phyloP scores from a whole-genome alignment of 2,329 filamentous ascomycete species.

The Penicillium italicum region DNA sequence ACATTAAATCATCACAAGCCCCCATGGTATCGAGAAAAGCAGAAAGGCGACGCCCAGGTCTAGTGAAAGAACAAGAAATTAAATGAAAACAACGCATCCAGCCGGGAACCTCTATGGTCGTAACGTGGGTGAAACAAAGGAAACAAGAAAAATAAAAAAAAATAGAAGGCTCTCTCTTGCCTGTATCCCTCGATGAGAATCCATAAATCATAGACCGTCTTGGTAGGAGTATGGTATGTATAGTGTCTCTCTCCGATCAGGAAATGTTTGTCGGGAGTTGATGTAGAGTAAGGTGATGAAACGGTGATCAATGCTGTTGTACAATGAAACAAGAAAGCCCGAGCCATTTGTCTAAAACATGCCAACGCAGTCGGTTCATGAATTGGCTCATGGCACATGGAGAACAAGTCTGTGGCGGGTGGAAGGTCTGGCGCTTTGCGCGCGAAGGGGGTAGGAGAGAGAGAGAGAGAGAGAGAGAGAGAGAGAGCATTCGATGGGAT shows the following conservation, averaged over 20 bases:
- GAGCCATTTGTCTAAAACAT: neutral
- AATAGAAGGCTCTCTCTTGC: conserved; percentile 13
- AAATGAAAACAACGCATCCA: conserved; percentile 30
- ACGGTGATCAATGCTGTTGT: conserved; percentile 28
- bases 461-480: conserved; percentile 2
- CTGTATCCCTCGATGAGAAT: conserved; percentile 9
- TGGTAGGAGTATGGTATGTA: conserved; percentile 2
- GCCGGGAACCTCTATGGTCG: conserved; percentile 40
- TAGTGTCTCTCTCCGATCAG: conserved; percentile 12
- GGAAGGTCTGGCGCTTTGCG: conserved; percentile 1
- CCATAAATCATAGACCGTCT: conserved; percentile 12
- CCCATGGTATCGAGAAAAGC: conserved; percentile 28
- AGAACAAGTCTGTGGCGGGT: conserved; percentile 5
- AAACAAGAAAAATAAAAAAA: conserved; percentile 8
- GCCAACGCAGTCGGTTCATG: conserved; percentile 20
- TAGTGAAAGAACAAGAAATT: conserved; percentile 37
- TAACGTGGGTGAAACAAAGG: conserved; percentile 27
- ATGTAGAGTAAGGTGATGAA: neutral
- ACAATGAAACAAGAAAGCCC: conserved; percentile 24
- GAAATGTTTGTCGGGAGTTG: conserved; percentile 8
- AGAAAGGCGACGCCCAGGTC: conserved; percentile 31
- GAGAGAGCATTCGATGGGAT: conserved; percentile 8
- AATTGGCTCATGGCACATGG: conserved; percentile 1
- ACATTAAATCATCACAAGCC: conserved; percentile 29
- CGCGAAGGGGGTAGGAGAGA: conserved; percentile 5